Evolutionary conservation across 1,139 yeast genomes (phyloP).

Genomic region (Scheffersomyces quercinus): DNA sequence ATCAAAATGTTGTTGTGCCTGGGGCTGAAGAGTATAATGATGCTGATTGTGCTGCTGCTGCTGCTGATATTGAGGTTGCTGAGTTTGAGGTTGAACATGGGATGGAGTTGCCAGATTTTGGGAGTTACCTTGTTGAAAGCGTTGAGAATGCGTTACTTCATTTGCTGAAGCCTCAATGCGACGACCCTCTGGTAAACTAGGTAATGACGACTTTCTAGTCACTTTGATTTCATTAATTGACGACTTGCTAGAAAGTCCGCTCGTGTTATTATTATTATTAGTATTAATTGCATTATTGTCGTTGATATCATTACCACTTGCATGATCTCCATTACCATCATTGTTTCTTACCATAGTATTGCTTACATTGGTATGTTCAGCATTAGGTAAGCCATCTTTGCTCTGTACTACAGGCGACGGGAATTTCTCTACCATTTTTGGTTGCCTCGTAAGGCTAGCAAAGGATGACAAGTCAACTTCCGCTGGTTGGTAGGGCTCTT

Average conservation of each 20-base stretch:
- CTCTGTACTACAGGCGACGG: not conserved
- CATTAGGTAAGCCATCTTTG: too few species aligned
- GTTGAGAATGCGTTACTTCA: not conserved
- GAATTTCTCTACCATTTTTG: conserved; percentile 18
- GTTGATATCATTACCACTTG: too few species aligned
- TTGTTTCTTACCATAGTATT: too few species aligned
- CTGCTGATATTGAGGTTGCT: not conserved
- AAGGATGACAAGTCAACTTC: conserved; percentile 53
- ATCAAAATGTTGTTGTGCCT: too few species aligned
- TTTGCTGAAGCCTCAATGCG: conserved; percentile 2
- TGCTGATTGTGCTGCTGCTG: conserved; percentile 3
- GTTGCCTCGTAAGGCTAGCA: conserved; percentile 50
- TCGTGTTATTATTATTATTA: too few species aligned
- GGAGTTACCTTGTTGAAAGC: too few species aligned
- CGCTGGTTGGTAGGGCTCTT: conserved; percentile 53
- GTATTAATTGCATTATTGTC: too few species aligned
- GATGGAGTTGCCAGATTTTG: too few species aligned
- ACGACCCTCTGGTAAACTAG: conserved; percentile 7
- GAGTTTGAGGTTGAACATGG: not conserved
- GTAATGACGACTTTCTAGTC: conserved; percentile 6
- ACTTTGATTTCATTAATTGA: not conserved
- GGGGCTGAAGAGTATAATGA: conserved; percentile 6
- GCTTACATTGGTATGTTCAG: too few species aligned
- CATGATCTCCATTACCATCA: too few species aligned
- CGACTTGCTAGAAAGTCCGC: too few species aligned